These are phyloP conservation scores for Alternaria sp. DNA, from an alignment of 2,329 filamentous ascomycete species.

Conservation along the genomic window DNA sequence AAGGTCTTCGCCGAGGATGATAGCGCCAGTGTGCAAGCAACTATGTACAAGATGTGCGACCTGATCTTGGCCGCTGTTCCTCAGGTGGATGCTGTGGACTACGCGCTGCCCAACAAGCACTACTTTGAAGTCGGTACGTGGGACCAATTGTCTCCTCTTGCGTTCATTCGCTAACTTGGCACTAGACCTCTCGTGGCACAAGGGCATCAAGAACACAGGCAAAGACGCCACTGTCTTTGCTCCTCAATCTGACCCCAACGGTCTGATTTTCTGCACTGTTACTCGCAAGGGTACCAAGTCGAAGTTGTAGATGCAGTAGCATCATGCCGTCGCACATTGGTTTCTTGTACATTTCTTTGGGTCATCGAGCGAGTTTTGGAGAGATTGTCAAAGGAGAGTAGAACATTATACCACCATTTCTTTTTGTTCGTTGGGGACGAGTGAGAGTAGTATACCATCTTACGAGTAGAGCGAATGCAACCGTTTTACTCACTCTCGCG, in stretches of 20 bases:
- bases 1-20: conserved; percentile 89
- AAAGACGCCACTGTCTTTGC: conserved; percentile 95
- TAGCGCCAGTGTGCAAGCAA: conserved; percentile 92
- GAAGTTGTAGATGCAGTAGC: conserved; percentile 48
- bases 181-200: conserved; percentile 93
- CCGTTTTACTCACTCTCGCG: not conserved
- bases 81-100: conserved; percentile 74
- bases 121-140: conserved; percentile 91
- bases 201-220: conserved; percentile 92
- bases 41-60: conserved; percentile 99
- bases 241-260: conserved; percentile 91
- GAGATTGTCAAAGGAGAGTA: conserved; percentile 29
- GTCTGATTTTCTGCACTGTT: conserved; percentile 93
- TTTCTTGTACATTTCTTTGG: conserved; percentile 22
- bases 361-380: conserved; percentile 17
- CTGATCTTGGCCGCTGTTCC: conserved; percentile 79
- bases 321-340: conserved; percentile 11
- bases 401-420: conserved; percentile 35
- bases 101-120: conserved; percentile 95
- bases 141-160: not conserved
- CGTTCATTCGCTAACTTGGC: conserved; percentile 14
- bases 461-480: conserved; percentile 1
- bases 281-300: conserved; percentile 60
- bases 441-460: conserved; percentile 21
- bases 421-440: conserved; percentile 10